Base-by-base conservation (phyloP, 352 stramenopile genomes). In the Phytophthora brassicae region DNA sequence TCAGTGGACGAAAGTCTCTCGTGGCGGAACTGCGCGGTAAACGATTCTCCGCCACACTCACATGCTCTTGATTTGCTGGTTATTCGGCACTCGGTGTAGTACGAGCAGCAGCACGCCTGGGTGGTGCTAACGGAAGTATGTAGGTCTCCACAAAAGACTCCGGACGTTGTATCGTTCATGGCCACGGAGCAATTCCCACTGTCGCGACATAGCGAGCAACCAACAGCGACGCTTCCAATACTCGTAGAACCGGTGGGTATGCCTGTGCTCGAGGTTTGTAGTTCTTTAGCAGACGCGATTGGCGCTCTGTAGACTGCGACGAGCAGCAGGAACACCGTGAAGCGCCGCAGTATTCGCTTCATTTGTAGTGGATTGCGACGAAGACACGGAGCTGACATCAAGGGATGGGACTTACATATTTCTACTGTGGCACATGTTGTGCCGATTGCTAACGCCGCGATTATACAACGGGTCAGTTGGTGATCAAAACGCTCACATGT, bases 131-230 rank as follows among this genome's bases (percentile, higher is more conserved):
- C n/a, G 20, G 72, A 56, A 58, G 60, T 51, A 28, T 75, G 62
- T 28, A 92, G 64, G 28, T 90, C 79, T 36, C 83, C 83, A 33
- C 83, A 92, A 63, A 86, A 92, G 26, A 89, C 83, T 28, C 83
- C 83, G 4, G 66, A 75, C 8, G 55, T 61, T 38, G 49, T 54
- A 39, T 87, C 82, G 20, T 74, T 69, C 55, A 88, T 73, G 2
- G 83, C 83, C 6, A 77, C 43, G 5, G 83, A 90, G 66, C 83
- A 92, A 60, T 89, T 89, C 4, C 83, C 79, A 19, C 70, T 85
- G 52, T 79, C 68, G 14, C 81, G 75, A 51, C 83, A 92, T 14
- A 79, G 43, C 4, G 64, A 66, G 51, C 83, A 92, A 29, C 83
- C 83, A 6, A 43, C 43, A 29, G 56, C 16, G 13, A 69, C 31